Evolutionary conservation across 345 rosid genomes (phyloP).

Genomic region (Lepidium africanum): DNA sequence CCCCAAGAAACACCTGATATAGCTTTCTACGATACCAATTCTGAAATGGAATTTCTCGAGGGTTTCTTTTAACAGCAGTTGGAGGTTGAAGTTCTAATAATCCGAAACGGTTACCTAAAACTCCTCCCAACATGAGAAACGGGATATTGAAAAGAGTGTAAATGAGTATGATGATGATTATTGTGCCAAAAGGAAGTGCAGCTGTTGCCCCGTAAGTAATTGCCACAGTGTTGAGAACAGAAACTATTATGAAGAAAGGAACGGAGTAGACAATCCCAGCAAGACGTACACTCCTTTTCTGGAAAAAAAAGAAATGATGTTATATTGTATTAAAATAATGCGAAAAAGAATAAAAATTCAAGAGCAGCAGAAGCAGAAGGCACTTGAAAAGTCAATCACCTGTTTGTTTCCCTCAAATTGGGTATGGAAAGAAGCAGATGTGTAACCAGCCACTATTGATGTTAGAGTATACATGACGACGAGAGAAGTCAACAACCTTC

Average conservation of each 20-base stretch:
- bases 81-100: constrained; percentile 54
- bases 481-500: constrained; percentile 48
- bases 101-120: constrained; percentile 47
- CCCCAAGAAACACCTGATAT: constrained; percentile 60
- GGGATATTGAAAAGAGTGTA: constrained; percentile 43
- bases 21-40: constrained; percentile 64
- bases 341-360: neutral
- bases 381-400: constrained; percentile 36
- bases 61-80: constrained; percentile 40
- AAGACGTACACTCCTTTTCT: constrained; percentile 63
- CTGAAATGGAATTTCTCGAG: constrained; percentile 52
- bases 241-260: constrained; percentile 44
- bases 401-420: constrained; percentile 61
- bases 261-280: constrained; percentile 53
- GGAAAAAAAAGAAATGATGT: constrained; percentile 9
- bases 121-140: constrained; percentile 67
- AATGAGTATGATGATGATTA: constrained; percentile 47
- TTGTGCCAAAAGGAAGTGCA: constrained; percentile 78
- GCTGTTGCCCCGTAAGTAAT: constrained; percentile 61
- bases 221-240: constrained; percentile 56
- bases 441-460: constrained; percentile 65
- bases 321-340: neutral
- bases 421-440: constrained; percentile 58
- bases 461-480: constrained; percentile 50
- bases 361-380: neutral